Conservation (phyloP, 225 moss, liverwort and hornwort genomes). For the Pseudoscleropodium purum region DNA sequence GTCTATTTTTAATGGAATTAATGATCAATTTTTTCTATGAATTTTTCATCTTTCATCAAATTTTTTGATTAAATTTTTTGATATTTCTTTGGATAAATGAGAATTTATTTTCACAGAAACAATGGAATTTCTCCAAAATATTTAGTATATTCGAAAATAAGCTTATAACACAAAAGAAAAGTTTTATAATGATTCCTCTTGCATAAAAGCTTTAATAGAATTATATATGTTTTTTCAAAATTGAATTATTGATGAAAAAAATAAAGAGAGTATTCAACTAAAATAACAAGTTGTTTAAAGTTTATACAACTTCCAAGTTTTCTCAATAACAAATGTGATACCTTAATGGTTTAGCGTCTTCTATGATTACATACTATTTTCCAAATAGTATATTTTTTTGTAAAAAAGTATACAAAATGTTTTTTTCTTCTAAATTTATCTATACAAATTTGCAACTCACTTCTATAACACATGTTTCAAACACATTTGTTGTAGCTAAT, state of each 20-base stretch:
- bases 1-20: no score
- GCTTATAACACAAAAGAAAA: neutral
- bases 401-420: rapidly evolving
- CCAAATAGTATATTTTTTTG: neutral
- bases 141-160: neutral
- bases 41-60: neutral
- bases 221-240: neutral
- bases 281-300: neutral
- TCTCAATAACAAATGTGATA: neutral
- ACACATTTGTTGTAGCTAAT: neutral
- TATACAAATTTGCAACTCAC: neutral
- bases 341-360: neutral
- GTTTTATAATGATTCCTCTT: no score
- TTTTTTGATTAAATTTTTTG: no score
- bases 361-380: no score
- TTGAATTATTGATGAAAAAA: neutral
- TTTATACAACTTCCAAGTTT: neutral
- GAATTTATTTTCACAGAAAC: neutral
- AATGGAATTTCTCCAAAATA: neutral
- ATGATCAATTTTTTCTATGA: rapidly evolving
- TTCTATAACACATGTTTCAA: neutral
- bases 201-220: neutral
- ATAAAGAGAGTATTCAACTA: neutral
- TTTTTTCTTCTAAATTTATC: neutral
- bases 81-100: no score